Evolutionary conservation across 352 stramenopile genomes (phyloP).

Genomic region (Phytophthora capsici): DNA sequence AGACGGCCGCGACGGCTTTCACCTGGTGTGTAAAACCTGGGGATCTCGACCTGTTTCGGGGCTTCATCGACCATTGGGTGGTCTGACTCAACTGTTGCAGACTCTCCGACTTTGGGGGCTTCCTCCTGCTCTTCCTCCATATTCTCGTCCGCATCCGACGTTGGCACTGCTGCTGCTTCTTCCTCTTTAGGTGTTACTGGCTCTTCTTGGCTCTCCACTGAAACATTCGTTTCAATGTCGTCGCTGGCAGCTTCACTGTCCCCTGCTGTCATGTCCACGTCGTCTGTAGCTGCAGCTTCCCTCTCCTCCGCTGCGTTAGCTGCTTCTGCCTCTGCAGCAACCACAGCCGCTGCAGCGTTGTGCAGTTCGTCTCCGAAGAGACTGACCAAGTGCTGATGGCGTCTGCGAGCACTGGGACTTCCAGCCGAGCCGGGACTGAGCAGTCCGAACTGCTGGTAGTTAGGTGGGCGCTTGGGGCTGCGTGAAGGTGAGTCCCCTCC

Average conservation of each 20-base stretch:
- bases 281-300: conserved; percentile 27
- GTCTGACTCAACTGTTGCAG: conserved; percentile 18
- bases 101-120: conserved; percentile 7
- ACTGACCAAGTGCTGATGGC: conserved; percentile 75
- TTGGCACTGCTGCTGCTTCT: not conserved
- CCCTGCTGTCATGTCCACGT: conserved; percentile 52
- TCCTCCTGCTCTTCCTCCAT: conserved; percentile 37
- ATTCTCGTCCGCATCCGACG: conserved; percentile 28
- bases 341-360: conserved; percentile 27
- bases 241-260: conserved; percentile 30
- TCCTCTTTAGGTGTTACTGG: not conserved
- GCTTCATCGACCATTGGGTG: conserved; percentile 42
- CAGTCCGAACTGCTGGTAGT: conserved; percentile 74
- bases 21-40: conserved; percentile 74
- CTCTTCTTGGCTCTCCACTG: conserved; percentile 24
- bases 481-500: conserved; percentile 61
- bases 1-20: conserved; percentile 65
- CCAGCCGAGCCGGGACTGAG: conserved; percentile 39
- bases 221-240: conserved; percentile 11
- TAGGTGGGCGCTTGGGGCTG: conserved; percentile 83
- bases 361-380: conserved; percentile 81
- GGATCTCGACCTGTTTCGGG: conserved; percentile 50
- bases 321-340: conserved; percentile 13
- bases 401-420: conserved; percentile 51
- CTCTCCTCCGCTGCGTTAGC: conserved; percentile 10